Evolutionary conservation across 208 protist genomes (phyloP), one percentile per base, ranked within the genome.

Genomic region (Trichomonas gallinae): DNA sequence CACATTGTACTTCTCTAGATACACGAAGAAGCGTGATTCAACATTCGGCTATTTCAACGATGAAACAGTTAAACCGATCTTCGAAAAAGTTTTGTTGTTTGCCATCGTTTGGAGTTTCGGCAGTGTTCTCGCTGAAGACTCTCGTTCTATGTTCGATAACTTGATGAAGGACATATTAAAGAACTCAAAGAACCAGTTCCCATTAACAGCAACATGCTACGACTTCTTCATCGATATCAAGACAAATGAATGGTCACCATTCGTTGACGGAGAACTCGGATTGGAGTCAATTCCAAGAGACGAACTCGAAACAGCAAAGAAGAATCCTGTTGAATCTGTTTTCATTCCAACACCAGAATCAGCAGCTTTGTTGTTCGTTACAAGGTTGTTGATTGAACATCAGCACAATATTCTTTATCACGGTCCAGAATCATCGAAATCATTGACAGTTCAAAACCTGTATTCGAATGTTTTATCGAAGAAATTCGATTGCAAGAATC

Each of bases 31-130:
- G 10, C 45, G 23, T 48, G 42, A 91, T n/a, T 44, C 17, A 0
- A 82, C 11, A 82, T 87, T 87, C 44, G 81, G 81, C 4, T 87
- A 87, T 42, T 87, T 87, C 17, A 42, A 87, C 23, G n/a, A 87
- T 44, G 81, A 87, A 87, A 34, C 11, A 34, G 81, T 36, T 17
- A 36, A 49, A 49, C 26, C 34, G 13, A 45, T 96, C 2, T 81
- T 96, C 51, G 89, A 96, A 96, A 63, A 42, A 72, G 26, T 72
- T 23, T 72, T 96, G 38, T 97, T 98, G 81, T 99, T 99, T 97
- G 98, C 98, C 4, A 98, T 98, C 96, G 98, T 99, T 45, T 99
- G 99, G 99, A 98, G 98, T 26, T 97, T 99, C 72, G 99, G 99
- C 85, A 98, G 98, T 83, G 99, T 99, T 97, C 97, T 99, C 11